Base-by-base conservation (phyloP, 805 yeast genomes). In the Komagataella phaffii region DNA sequence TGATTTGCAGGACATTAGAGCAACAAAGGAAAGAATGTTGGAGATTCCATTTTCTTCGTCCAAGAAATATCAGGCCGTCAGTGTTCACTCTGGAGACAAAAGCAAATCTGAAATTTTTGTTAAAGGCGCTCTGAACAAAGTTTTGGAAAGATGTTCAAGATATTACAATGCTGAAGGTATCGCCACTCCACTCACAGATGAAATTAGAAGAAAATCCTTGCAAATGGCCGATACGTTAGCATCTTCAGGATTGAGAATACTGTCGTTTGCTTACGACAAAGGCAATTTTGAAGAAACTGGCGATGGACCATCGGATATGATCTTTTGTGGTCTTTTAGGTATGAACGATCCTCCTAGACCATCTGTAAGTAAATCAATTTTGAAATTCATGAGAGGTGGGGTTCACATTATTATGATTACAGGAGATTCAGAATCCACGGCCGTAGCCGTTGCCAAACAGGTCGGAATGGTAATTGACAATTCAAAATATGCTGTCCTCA, bases 261-360 rank as follows among this genome's bases (percentile, higher is more conserved):
- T 90, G 51, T 93, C 87, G 0, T 78, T 90, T 67, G 96, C 93
- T 3, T 71, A 74, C 51, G 59, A 57, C 55, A 71, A 63, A 53
- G 61, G 66, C 17, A 67, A 68, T 54, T 53, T 58, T 4, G 63
- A 62, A 24, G 69, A 64, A 3, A 64, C 59, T 10, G 68, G 62
- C 17, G 57, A 56, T 17, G 74, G 70, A 54, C 85, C 90, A 12
- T 59, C 72, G 0, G 83, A 79, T 24, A 72, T 93, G 57, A 72
- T 79, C 2, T 91, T 91, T 61, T 76, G 86, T 57, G 99, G 99
- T 10, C 68, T 93, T 47, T 74, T 88, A 56, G 98, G 96, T 52
- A 89, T 93, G 96, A 88, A 88, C 60, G 99, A 93, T 68, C 99
- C 99, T 7, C 99, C 99, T 53, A 80, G 99, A 61, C 85, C 90